phyloP scores from a whole-genome alignment of 495 filamentous ascomycete genomes.

The Neurospora sp. region DNA sequence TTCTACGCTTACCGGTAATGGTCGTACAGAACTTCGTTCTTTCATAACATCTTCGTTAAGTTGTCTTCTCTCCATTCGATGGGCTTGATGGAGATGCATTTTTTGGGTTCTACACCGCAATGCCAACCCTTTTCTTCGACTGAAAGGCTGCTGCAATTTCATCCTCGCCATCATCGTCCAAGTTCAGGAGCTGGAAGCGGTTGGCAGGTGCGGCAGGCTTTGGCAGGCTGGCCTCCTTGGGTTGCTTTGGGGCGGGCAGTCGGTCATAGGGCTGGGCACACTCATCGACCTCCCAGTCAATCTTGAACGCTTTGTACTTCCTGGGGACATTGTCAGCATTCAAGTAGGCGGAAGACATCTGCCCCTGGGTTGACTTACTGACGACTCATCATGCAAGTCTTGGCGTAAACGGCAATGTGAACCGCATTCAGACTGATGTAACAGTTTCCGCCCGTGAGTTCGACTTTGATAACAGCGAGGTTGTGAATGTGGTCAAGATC shows the following conservation, averaged over 20 bases:
- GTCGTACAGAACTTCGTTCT: background rate
- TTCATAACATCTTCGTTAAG: background rate
- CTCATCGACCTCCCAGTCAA: constrained; percentile 66
- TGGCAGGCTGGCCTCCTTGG: constrained; percentile 22
- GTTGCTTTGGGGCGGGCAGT: constrained; percentile 8
- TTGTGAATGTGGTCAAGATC: constrained; percentile 80
- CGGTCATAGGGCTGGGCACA: constrained; percentile 50
- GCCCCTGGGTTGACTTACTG: constrained; percentile 18
- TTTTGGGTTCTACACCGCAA: constrained; percentile 12
- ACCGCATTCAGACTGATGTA: constrained; percentile 70
- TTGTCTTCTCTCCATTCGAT: background rate
- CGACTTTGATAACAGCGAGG: constrained; percentile 57
- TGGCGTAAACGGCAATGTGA: constrained; percentile 62
- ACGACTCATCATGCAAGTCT: constrained; percentile 71
- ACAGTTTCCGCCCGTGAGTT: constrained; percentile 45
- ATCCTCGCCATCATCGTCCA: constrained; percentile 30
- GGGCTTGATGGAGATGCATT: background rate
- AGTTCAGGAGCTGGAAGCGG: constrained; percentile 54
- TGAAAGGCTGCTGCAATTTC: constrained; percentile 16
- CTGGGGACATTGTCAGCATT: constrained; percentile 12
- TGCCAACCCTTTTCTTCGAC: constrained; percentile 16
- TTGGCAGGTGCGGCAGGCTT: constrained; percentile 35
- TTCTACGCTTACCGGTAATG: background rate
- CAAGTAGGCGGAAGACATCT: background rate
- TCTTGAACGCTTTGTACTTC: constrained; percentile 61